phyloP scores from a whole-genome alignment of 106 monocot genomes.

The Allium fistulosum region DNA sequence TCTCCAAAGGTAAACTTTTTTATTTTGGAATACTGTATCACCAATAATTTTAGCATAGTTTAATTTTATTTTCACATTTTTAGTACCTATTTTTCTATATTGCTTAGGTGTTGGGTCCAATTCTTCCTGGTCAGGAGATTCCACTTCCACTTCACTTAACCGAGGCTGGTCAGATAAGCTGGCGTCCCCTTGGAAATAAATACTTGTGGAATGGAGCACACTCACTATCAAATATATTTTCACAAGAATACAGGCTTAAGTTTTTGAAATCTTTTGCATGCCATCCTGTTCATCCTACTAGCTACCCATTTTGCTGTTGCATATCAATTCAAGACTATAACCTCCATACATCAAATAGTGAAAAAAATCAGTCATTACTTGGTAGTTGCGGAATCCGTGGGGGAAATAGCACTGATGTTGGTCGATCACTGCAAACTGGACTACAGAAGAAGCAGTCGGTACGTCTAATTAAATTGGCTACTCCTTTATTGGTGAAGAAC shows the following conservation, averaged over 20 bases:
- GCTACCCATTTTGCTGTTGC: slow-evolving; percentile 93
- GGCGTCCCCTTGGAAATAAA: slow-evolving; percentile 72
- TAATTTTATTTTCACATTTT: too few relatives aligned
- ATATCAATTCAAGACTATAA: slow-evolving; percentile 67
- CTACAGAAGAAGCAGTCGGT: slow-evolving; percentile 31
- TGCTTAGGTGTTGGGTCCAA: slow-evolving; percentile 71
- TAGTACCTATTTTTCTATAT: too few relatives aligned
- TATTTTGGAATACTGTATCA: not conserved
- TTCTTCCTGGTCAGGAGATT: slow-evolving; percentile 72
- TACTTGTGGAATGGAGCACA: slow-evolving; percentile 96
- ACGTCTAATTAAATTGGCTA: slow-evolving; percentile 56
- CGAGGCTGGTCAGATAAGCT: slow-evolving; percentile 78
- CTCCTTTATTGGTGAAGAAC: slow-evolving; percentile 76
- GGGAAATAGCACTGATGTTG: slow-evolving; percentile 1
- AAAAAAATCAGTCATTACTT: slow-evolving; percentile 17
- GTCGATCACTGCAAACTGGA: slow-evolving; percentile 14
- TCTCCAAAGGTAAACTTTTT: slow-evolving; percentile 70
- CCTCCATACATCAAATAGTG: slow-evolving; percentile 20
- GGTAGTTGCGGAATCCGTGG: slow-evolving; percentile 3
- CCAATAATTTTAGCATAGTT: too few relatives aligned
- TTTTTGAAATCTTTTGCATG: slow-evolving; percentile 84
- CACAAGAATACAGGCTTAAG: slow-evolving; percentile 56
- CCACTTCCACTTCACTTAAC: slow-evolving; percentile 93
- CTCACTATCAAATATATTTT: slow-evolving; percentile 59
- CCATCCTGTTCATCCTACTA: slow-evolving; percentile 67